Evolutionary conservation across 2,329 filamentous ascomycete genomes (phyloP).

Genomic region (Orbilia quercus): DNA sequence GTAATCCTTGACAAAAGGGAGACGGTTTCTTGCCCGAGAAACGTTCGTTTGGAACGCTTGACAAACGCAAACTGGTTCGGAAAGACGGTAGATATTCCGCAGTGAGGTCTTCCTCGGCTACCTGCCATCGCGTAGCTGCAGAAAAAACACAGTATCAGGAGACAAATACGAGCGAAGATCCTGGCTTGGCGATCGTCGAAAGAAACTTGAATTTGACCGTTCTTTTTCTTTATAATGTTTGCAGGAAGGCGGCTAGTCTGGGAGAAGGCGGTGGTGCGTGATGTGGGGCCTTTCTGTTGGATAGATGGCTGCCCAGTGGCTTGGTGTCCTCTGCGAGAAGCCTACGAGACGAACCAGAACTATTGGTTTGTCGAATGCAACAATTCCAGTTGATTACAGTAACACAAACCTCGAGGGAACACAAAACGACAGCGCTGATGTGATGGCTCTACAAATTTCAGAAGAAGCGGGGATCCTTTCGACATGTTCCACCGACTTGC

Average conservation of each 20-base stretch:
- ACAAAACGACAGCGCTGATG: slow-evolving; percentile 10
- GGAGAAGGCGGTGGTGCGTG: neutral
- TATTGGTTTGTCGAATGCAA: neutral
- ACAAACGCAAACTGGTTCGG: slow-evolving; percentile 11
- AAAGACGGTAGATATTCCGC: slow-evolving; percentile 52
- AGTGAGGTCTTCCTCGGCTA: slow-evolving; percentile 17
- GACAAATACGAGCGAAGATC: neutral
- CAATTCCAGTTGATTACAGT: slow-evolving; percentile 4
- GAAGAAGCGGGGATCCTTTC: slow-evolving; percentile 7
- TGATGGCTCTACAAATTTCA: slow-evolving; percentile 1
- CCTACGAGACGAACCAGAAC: slow-evolving; percentile 3
- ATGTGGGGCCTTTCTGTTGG: slow-evolving; percentile 41
- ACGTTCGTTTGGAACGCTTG: slow-evolving; percentile 16
- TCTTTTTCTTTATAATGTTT: slow-evolving; percentile 8
- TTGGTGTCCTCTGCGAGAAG: slow-evolving; percentile 7
- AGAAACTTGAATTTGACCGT: neutral
- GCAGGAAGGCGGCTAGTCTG: neutral
- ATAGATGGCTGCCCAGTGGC: slow-evolving; percentile 10
- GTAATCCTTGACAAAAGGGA: slow-evolving; percentile 7
- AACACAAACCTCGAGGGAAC: slow-evolving; percentile 10
- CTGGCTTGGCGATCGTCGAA: neutral
- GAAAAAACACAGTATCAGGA: neutral
- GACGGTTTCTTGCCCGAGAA: neutral
- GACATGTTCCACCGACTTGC: neutral
- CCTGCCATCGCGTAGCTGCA: slow-evolving; percentile 34